Evolutionary conservation across 345 rosid genomes (phyloP).

Genomic region (Ceriops zippeliana): DNA sequence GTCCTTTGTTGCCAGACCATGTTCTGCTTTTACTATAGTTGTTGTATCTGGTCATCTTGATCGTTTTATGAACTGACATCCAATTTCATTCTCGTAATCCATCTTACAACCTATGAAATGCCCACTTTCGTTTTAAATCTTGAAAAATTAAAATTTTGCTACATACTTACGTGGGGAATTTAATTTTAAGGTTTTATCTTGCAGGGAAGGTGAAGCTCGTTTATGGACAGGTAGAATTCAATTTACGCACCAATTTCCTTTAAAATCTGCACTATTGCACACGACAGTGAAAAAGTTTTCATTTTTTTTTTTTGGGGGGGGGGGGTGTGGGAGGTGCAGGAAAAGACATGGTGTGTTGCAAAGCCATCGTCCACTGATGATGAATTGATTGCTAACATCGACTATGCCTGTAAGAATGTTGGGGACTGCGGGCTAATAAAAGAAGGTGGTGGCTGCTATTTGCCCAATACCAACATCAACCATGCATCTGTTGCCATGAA

Average conservation of each 20-base stretch:
- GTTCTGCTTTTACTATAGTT: too few relatives aligned
- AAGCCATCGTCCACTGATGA: slow-evolving; percentile 17
- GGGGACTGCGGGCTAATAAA: slow-evolving; percentile 1
- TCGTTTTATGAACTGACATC: too few relatives aligned
- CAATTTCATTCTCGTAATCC: too few relatives aligned
- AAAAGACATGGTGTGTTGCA: slow-evolving; percentile 20
- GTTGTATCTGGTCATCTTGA: too few relatives aligned
- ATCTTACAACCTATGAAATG: too few relatives aligned
- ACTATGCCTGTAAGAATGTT: slow-evolving; percentile 3
- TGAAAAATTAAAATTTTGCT: too few relatives aligned
- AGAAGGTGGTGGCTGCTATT: slow-evolving; percentile 9
- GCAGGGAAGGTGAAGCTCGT: slow-evolving; percentile 10
- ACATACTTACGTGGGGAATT: too few relatives aligned
- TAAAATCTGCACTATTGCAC: too few relatives aligned
- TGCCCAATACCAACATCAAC: slow-evolving; percentile 4
- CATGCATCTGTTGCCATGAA: slow-evolving; percentile 21
- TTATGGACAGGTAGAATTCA: slow-evolving; percentile 17
- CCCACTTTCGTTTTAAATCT: too few relatives aligned
- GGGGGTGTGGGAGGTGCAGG: not conserved
- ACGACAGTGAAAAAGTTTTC: too few relatives aligned
- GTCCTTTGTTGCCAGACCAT: too few relatives aligned
- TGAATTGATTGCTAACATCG: not conserved
- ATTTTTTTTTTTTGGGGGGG: too few relatives aligned
- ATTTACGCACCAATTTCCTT: not conserved
- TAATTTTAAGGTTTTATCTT: not conserved